Evolutionary conservation across 1,284 basidiomycete genomes (phyloP).

Genomic region (Meira miltonrushii): DNA sequence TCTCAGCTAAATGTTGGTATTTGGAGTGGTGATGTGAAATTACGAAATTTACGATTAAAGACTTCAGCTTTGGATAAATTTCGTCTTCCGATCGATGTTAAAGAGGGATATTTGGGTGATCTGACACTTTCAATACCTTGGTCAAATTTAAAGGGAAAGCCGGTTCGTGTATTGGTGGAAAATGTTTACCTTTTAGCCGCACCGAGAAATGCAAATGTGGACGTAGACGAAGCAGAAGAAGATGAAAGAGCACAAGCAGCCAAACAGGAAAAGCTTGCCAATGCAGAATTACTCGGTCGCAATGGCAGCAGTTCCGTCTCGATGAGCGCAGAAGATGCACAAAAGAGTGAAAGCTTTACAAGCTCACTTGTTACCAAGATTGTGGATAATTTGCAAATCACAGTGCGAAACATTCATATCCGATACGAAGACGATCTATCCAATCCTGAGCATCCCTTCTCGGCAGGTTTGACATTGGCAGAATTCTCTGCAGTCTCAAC

Average conservation of each 20-base stretch:
- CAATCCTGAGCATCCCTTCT: slow-evolving; percentile 93
- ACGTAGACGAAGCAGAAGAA: slow-evolving; percentile 75
- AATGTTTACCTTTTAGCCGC: slow-evolving; percentile 93
- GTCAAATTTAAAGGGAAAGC: slow-evolving; percentile 87
- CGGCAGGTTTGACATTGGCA: slow-evolving; percentile 84
- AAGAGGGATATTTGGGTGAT: slow-evolving; percentile 85
- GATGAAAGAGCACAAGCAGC: slow-evolving; percentile 73
- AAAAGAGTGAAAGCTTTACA: slow-evolving; percentile 74
- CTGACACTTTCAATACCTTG: slow-evolving; percentile 91
- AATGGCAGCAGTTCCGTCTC: slow-evolving; percentile 22
- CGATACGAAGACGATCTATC: slow-evolving; percentile 94
- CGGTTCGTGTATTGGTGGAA: slow-evolving; percentile 85
- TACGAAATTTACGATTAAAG: slow-evolving; percentile 74
- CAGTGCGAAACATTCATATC: slow-evolving; percentile 62
- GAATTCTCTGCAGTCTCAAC: slow-evolving; percentile 92
- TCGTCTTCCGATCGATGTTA: slow-evolving; percentile 87
- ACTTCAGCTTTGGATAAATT: slow-evolving; percentile 94
- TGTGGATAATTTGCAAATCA: slow-evolving; percentile 93
- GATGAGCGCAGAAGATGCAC: slow-evolving; percentile 59
- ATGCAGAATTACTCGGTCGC: slow-evolving; percentile 71
- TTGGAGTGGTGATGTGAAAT: slow-evolving; percentile 81
- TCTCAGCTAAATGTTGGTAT: slow-evolving; percentile 93
- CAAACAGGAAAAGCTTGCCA: slow-evolving; percentile 82
- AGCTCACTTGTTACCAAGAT: slow-evolving; percentile 83
- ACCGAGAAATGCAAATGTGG: slow-evolving; percentile 67